Conservation (phyloP, 129 eudicot genomes). For the Smallanthus sonchifolius region DNA sequence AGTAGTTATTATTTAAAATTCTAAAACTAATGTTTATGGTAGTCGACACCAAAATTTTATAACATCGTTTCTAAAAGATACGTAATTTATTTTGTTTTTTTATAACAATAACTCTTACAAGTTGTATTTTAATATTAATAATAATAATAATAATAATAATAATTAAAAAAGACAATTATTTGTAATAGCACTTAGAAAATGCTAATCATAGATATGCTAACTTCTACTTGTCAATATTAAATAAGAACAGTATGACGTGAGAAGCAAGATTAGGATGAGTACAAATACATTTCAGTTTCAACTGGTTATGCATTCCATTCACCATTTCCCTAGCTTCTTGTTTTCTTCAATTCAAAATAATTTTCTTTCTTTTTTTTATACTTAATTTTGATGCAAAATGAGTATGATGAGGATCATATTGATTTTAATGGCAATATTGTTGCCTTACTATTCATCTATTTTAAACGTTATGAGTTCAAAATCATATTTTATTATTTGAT, state of each 20-base stretch:
- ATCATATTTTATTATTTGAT: not conserved
- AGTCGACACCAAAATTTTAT: too few relatives aligned
- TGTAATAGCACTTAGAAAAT: too few relatives aligned
- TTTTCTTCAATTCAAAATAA: not conserved
- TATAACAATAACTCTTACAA: too few relatives aligned
- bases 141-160: too few relatives aligned
- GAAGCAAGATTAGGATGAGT: slow-evolving; percentile 8
- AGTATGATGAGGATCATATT: slow-evolving; percentile 24
- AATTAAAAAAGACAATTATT: too few relatives aligned
- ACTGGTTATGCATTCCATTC: too few relatives aligned
- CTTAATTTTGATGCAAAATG: not conserved
- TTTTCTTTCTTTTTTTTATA: not conserved
- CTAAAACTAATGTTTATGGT: too few relatives aligned
- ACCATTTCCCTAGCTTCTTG: too few relatives aligned
- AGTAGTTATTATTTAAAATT: too few relatives aligned
- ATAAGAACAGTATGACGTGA: slow-evolving; percentile 3
- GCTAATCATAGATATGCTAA: not conserved
- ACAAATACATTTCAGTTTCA: slow-evolving; percentile 5
- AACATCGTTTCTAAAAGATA: too few relatives aligned
- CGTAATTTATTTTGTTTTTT: too few relatives aligned
- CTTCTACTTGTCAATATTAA: not conserved
- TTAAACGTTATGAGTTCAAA: not conserved
- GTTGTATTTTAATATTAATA: too few relatives aligned
- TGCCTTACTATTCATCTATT: slow-evolving; percentile 23
- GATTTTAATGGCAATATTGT: slow-evolving; percentile 20